Evolutionary conservation across 2,329 filamentous ascomycete species (phyloP), one percentile per base, ranked within the genome.

Genomic region (Penicillium sp.): DNA sequence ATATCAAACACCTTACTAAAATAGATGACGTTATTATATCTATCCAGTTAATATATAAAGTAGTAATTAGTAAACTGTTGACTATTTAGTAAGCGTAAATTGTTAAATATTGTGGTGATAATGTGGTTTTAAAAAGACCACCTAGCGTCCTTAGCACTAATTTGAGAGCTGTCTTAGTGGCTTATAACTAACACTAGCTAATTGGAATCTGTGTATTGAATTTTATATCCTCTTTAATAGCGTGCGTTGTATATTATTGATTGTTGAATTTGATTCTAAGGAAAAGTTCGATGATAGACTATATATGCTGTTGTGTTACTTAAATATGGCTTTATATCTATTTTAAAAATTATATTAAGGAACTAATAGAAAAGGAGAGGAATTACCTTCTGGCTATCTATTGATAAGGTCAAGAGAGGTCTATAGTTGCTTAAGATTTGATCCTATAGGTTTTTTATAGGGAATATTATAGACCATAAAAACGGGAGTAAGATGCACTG

Each of bases 301-400:
- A 33, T 26, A n/a, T 42, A 18, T 10, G 28, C 20, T 34, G 39
- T 23, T 34, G 39, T 17, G 19, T 42, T 42, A 18, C 39, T 11
- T 13, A 42, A 23, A 36, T 42, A 33, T 42, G 16, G 33, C 18
- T 42, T 25, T 10, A 42, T 37, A 33, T 36, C 18, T 13, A 42
- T 42, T 42, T 42, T 14, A 29, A 42, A 36, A 42, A 42, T 33
- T 16, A 27, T 36, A 27, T 37, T 9, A 42, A 42, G 33, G 16
- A 36, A 20, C 34, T 43, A 10, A 23, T n/a, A 33, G 30, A 21
- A 34, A 37, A 33, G 21, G 20, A 34, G 38, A 21, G 31, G 33
- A 33, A 38, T 38, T 15, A 23, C 30, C 7, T 21, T 38, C 30
- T 30, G 17, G 14, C 16, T 37, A 33, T n/a, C n/a, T 34, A 33